Evolutionary conservation across 305 asterid genomes (phyloP).

Genomic region (Solanum hybrid): DNA sequence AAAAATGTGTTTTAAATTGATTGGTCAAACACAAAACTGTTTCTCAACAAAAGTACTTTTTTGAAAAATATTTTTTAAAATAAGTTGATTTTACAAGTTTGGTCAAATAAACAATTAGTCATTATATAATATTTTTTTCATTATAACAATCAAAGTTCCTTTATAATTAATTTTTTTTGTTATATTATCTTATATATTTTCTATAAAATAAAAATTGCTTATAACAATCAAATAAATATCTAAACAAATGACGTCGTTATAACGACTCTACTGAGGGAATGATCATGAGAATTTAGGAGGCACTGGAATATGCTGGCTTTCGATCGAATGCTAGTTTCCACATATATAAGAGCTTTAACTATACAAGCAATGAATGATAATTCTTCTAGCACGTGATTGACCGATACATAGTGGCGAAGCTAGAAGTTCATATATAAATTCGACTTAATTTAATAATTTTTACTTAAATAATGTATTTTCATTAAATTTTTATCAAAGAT

Average conservation of each 20-base stretch:
- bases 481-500: not conserved
- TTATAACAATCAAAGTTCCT: not conserved
- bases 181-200: not conserved
- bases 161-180: not conserved
- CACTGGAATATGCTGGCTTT: not conserved
- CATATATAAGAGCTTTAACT: not conserved
- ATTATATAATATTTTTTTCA: not conserved
- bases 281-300: not conserved
- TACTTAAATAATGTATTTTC: not conserved
- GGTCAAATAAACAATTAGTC: rapidly evolving
- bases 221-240: not conserved
- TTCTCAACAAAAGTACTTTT: too few relatives aligned
- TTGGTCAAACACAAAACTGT: too few relatives aligned
- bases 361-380: not conserved
- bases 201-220: not conserved
- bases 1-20: too few relatives aligned
- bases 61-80: too few relatives aligned
- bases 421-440: not conserved
- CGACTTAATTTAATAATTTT: rapidly evolving
- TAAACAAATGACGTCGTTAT: not conserved
- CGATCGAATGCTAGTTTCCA: not conserved
- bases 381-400: not conserved
- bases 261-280: not conserved
- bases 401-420: rapidly evolving
- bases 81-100: not conserved